These are phyloP conservation scores for Alternaria hordeiaustralica DNA, from an alignment of 2,329 filamentous ascomycete species.

Conservation along the genomic window DNA sequence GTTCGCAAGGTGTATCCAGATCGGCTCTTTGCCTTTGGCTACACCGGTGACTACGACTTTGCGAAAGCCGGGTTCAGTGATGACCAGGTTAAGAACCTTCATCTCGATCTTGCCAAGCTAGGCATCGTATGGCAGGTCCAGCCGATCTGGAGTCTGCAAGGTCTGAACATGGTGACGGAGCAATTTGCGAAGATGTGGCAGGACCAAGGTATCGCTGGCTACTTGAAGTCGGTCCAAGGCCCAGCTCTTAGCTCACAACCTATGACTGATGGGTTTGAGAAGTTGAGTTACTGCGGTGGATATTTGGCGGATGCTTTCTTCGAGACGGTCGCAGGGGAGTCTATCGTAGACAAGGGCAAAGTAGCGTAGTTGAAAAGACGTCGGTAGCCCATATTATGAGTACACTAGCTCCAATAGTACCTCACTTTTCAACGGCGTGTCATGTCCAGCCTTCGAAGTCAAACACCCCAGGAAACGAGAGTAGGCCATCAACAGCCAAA, in stretches of 20 bases:
- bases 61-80: conserved; percentile 44
- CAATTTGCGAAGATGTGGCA: conserved; percentile 45
- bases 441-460: conserved; percentile 13
- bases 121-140: conserved; percentile 53
- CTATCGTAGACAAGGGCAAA: conserved; percentile 18
- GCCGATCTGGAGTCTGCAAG: conserved; percentile 50
- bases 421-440: neutral
- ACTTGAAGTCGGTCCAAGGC: conserved; percentile 35
- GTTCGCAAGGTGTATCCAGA: conserved; percentile 47
- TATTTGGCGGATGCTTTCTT: conserved; percentile 51
- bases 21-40: conserved; percentile 50
- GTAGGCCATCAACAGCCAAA: conserved; percentile 9
- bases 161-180: conserved; percentile 45
- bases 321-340: conserved; percentile 41
- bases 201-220: conserved; percentile 48
- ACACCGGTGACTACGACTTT: conserved; percentile 48
- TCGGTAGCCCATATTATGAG: neutral
- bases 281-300: conserved; percentile 44
- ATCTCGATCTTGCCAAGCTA: conserved; percentile 46
- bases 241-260: conserved; percentile 33
- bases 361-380: neutral
- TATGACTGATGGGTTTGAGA: conserved; percentile 48
- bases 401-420: neutral
- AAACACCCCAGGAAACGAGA: conserved; percentile 23
- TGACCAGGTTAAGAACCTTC: conserved; percentile 42